Evolutionary conservation across 2,329 filamentous ascomycete genomes (phyloP).

Genomic region (Calonectria honghensis): DNA sequence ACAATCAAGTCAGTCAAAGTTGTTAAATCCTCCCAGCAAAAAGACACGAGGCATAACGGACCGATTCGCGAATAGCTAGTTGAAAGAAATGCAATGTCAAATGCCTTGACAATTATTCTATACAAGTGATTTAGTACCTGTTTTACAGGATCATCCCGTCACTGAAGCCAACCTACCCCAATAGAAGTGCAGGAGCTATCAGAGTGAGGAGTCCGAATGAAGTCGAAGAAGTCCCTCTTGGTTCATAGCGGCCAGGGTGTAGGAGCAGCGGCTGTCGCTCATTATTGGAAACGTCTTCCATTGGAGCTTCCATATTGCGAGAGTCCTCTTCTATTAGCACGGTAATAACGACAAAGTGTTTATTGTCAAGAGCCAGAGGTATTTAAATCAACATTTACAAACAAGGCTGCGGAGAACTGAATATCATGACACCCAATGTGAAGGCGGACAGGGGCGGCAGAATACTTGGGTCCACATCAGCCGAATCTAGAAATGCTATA

Average conservation of each 20-base stretch:
- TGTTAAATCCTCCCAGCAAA: neutral
- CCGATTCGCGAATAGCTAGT: neutral
- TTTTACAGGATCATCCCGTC: neutral
- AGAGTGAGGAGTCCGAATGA: neutral
- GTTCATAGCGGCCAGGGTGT: neutral
- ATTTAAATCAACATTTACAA: neutral
- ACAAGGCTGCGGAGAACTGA: neutral
- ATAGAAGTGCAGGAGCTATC: neutral
- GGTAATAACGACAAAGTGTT: neutral
- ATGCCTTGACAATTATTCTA: neutral
- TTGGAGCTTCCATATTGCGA: neutral
- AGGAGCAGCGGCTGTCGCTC: neutral
- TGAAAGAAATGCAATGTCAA: slow-evolving; percentile 1
- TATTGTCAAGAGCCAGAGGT: neutral
- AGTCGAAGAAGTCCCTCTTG: neutral
- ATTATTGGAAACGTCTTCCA: neutral
- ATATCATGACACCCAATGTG: neutral
- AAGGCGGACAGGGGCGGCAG: neutral
- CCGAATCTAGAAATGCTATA: neutral
- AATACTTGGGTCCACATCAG: neutral
- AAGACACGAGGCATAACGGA: neutral
- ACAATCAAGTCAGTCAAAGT: neutral
- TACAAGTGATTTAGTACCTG: neutral
- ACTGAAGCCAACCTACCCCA: neutral
- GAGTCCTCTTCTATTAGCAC: neutral